Conservation (phyloP, 495 filamentous ascomycete species). For the Recurvomyces mirabilis region DNA sequence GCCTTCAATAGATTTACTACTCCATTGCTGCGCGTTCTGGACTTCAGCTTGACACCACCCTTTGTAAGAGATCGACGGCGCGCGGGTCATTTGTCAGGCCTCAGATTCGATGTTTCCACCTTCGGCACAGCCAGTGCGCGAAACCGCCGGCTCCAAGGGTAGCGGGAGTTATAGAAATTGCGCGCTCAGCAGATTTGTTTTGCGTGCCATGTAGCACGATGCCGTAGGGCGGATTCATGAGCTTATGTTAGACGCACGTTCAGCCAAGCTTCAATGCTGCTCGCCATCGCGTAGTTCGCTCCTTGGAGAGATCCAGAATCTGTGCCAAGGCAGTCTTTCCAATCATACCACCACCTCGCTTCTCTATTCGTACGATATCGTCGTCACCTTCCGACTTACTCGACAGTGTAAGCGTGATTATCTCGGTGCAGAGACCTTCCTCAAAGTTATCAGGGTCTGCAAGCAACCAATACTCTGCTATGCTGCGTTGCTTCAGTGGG, state of each 20-base stretch:
- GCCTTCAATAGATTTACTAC: no score
- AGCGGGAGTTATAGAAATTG: no score
- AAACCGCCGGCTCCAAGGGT: no score
- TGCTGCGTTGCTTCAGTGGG: conserved; percentile 16
- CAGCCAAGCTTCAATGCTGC: not conserved
- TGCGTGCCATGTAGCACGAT: no score
- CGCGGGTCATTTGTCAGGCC: no score
- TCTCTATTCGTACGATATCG: conserved; percentile 60
- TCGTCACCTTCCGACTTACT: conserved; percentile 36
- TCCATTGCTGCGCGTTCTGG: no score
- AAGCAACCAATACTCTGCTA: conserved; percentile 59
- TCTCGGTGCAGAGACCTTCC: conserved; percentile 68
- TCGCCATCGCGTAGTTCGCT: conserved; percentile 45
- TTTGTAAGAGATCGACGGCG: no score
- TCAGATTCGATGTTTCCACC: no score
- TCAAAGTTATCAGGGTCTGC: conserved; percentile 85
- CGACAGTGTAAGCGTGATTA: conserved; percentile 61
- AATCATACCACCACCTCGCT: conserved; percentile 61
- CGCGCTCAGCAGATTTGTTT: no score
- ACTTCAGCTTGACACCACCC: no score
- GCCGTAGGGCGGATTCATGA: no score
- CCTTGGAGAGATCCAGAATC: conserved; percentile 41
- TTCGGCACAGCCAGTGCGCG: no score
- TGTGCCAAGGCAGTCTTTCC: conserved; percentile 44
- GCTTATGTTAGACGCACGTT: not conserved